phyloP scores from a whole-genome alignment of 139 green algal genomes.

The Chlamydomonas asymmetrica region DNA sequence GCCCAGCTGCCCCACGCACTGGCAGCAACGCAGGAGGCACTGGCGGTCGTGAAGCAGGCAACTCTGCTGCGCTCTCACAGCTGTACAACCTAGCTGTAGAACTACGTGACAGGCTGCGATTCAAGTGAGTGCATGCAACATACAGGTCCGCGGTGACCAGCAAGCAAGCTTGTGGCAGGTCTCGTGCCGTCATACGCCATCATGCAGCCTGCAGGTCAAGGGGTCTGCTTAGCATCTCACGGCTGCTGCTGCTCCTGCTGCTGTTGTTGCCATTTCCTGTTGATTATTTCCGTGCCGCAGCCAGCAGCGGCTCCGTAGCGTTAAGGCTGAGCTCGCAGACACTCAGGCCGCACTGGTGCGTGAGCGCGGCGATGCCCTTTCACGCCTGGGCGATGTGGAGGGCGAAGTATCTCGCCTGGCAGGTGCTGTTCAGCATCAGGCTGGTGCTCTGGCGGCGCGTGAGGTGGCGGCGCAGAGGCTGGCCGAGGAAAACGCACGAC shows the following conservation, averaged over 20 bases:
- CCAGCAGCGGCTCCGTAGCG: constrained; percentile 7
- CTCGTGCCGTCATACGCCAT: too few relatives aligned
- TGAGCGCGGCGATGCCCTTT: constrained; percentile 20
- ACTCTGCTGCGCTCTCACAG: neutral
- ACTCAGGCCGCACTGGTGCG: neutral
- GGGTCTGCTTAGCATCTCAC: too few relatives aligned
- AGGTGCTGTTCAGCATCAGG: constrained; percentile 19
- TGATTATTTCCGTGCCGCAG: neutral
- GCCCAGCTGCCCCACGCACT: neutral
- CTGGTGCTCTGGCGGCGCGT: constrained; percentile 7
- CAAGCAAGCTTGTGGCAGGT: too few relatives aligned
- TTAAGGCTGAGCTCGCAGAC: constrained; percentile 19
- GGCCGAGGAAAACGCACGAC: too few relatives aligned
- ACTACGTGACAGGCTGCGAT: constrained; percentile 13
- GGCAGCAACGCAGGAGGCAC: neutral
- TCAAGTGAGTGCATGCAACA: too few relatives aligned
- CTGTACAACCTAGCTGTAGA: constrained; percentile 20
- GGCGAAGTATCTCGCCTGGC: constrained; percentile 21
- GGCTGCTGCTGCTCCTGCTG: too few relatives aligned
- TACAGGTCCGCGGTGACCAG: too few relatives aligned
- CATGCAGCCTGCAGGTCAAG: too few relatives aligned
- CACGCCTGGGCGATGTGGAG: constrained; percentile 25
- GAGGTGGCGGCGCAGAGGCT: constrained; percentile 8
- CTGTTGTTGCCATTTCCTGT: neutral
- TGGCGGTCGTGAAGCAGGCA: too few relatives aligned